These are phyloP conservation scores for Scutellaria barbata DNA, from an alignment of 257 asterid species.

Conservation along the genomic window DNA sequence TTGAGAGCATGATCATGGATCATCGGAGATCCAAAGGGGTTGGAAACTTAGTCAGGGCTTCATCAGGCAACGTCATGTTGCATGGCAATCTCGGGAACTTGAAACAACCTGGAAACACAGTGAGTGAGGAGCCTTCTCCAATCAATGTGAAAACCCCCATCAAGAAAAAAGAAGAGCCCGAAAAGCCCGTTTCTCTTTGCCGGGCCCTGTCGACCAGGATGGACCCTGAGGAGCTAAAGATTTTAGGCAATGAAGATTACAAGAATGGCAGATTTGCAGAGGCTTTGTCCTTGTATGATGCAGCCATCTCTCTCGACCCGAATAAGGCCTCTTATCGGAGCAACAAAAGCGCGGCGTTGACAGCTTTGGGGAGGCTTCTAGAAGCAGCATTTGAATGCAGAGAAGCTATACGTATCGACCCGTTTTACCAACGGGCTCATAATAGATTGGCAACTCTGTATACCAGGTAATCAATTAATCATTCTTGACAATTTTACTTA, in stretches of 20 bases:
- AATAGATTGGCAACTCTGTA: conserved; percentile 64
- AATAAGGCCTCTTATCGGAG: conserved; percentile 92
- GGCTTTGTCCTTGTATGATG: conserved; percentile 85
- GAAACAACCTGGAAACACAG: conserved; percentile 50
- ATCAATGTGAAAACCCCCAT: not conserved
- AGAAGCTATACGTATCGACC: conserved; percentile 78
- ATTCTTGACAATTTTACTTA: not conserved
- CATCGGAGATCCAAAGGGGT: conserved; percentile 56
- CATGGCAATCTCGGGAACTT: conserved; percentile 69
- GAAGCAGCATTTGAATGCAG: conserved; percentile 88
- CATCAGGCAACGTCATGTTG: conserved; percentile 68
- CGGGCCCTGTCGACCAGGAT: conserved; percentile 82
- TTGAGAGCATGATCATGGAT: conserved; percentile 72
- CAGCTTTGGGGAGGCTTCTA: conserved; percentile 78
- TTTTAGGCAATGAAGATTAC: conserved; percentile 91
- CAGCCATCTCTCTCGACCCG: conserved; percentile 91
- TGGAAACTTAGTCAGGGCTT: conserved; percentile 60
- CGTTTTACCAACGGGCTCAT: conserved; percentile 72
- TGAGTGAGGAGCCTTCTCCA: too few species aligned
- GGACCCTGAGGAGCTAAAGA: conserved; percentile 93
- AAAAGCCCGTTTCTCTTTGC: conserved; percentile 62
- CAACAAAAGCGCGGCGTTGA: conserved; percentile 93
- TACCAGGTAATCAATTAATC: conserved; percentile 51
- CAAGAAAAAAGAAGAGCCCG: conserved; percentile 53
- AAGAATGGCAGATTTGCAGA: conserved; percentile 93